Evolutionary conservation across 768 basidiomycete genomes (phyloP), one percentile per base, ranked within the genome.

Genomic region (Podaxis sp.): DNA sequence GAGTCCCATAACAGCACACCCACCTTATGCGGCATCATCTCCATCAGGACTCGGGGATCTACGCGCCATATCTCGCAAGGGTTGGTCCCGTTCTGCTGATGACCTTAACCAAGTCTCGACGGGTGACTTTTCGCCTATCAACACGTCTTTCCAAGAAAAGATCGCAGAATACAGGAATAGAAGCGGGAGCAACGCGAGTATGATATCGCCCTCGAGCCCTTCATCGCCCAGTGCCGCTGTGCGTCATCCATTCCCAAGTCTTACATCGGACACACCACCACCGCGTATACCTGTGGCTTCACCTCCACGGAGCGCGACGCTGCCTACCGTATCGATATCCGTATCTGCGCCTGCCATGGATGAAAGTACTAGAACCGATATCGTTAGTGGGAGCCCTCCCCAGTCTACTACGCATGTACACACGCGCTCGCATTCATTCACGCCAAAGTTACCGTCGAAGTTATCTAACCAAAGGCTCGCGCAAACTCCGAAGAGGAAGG

Each of bases 21-120:
- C 61, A 65, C 71, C 19, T 66, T 69, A 3, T 63, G 67, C 56
- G 61, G 42, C 71, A 33, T 64, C 36, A 12, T 65, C 67, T 6
- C 36, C 48, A 46, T 44, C 73, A 12, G 75, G 75, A 2, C 77
- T 84, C 4, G 90, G 89, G 3, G 91, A 93, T 73, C 79, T 93
- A 54, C 85, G 89, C 49, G 76, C 73, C 54, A 85, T 91, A 9
- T 89, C 90, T 0, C 82, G 85, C 68, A 88, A 85, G 71, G 82
- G 81, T 12, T 93, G 92, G 92, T 92, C 90, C 26, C 86, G 79
- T 70, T 92, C 90, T 5, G 90, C 85, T 22, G 92, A 93, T 70
- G 92, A 94, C 71, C 81, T 93, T 56, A 82, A 84, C 68, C 85
- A 83, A 70, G 74, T 86, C 54, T 78, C 79, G 0, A 67, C 74